Conservation (phyloP, 352 stramenopile species). For the Globisporangium camurandrum region DNA sequence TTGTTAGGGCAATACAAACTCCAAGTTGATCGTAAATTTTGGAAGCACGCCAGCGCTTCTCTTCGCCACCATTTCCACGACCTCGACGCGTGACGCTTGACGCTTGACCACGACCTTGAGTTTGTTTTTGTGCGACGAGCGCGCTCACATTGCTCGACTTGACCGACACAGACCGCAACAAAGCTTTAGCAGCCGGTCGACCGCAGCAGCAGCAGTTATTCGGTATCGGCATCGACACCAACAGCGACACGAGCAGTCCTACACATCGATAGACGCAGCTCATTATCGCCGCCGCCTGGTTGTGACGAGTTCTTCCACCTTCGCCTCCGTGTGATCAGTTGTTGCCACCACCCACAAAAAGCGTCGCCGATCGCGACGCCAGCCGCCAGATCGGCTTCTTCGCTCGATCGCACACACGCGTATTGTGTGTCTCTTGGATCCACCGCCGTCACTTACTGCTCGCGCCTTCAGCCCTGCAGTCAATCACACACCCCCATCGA, state of each 20-base stretch:
- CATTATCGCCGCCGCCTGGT: neutral
- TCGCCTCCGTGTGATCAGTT: too few relatives aligned
- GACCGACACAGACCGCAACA: neutral
- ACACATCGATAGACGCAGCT: neutral
- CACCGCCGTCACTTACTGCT: neutral
- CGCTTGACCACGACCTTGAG: too few relatives aligned
- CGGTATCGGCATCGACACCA: neutral
- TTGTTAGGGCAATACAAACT: too few relatives aligned
- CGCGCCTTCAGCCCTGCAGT: too few relatives aligned
- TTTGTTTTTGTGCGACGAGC: neutral
- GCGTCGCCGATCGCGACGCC: neutral
- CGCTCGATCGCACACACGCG: conserved; percentile 1
- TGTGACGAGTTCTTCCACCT: too few relatives aligned
- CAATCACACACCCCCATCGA: neutral
- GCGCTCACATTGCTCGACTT: neutral
- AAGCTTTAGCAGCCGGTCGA: too few relatives aligned
- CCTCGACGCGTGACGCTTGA: too few relatives aligned
- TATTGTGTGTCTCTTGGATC: neutral
- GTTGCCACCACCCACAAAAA: too few relatives aligned
- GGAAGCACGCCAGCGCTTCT: too few relatives aligned
- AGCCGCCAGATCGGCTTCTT: neutral
- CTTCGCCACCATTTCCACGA: too few relatives aligned
- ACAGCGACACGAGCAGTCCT: neutral
- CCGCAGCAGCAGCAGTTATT: too few relatives aligned
- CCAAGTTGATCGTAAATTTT: too few relatives aligned